phyloP scores from a whole-genome alignment of 805 yeast genomes.

The Candida bentonensis region DNA sequence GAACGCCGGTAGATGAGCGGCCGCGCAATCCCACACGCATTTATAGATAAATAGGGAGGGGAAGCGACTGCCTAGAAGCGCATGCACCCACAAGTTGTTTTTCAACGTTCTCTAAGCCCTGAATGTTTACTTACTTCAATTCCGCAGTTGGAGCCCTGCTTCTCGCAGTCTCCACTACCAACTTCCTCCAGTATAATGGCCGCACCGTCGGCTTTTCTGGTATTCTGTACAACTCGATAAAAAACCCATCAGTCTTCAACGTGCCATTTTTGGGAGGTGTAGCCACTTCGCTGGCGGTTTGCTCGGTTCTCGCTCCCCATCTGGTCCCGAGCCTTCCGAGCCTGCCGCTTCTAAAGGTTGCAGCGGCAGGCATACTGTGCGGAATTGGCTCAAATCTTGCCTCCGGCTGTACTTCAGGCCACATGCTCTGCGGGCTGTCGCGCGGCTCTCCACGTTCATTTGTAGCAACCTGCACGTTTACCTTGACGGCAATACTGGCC shows the following conservation, averaged over 20 bases:
- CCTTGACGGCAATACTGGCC: constrained; percentile 21
- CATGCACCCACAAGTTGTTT: no score
- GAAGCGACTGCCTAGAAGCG: no score
- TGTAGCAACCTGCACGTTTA: constrained; percentile 30
- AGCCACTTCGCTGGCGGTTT: constrained; percentile 17
- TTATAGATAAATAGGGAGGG: no score
- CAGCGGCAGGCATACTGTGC: constrained; percentile 28
- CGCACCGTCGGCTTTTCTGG: constrained; percentile 35
- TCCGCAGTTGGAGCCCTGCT: constrained; percentile 33
- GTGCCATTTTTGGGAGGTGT: constrained; percentile 26
- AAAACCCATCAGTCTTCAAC: constrained; percentile 16
- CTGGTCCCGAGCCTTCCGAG: constrained; percentile 13
- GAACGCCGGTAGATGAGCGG: no score
- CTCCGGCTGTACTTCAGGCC: constrained; percentile 43
- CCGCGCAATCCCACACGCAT: no score
- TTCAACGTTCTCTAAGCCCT: no score
- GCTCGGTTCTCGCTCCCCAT: constrained; percentile 18
- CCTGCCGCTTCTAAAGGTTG: constrained; percentile 5
- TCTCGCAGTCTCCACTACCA: constrained; percentile 32
- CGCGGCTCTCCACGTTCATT: constrained; percentile 31
- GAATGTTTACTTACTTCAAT: constrained; percentile 35
- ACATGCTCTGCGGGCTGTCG: constrained; percentile 38
- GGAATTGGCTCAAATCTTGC: constrained; percentile 37
- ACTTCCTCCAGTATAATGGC: constrained; percentile 28
- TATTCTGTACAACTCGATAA: constrained; percentile 21